These are phyloP conservation scores for Phytophthora quininea DNA, from an alignment of 352 stramenopile species.

Conservation along the genomic window DNA sequence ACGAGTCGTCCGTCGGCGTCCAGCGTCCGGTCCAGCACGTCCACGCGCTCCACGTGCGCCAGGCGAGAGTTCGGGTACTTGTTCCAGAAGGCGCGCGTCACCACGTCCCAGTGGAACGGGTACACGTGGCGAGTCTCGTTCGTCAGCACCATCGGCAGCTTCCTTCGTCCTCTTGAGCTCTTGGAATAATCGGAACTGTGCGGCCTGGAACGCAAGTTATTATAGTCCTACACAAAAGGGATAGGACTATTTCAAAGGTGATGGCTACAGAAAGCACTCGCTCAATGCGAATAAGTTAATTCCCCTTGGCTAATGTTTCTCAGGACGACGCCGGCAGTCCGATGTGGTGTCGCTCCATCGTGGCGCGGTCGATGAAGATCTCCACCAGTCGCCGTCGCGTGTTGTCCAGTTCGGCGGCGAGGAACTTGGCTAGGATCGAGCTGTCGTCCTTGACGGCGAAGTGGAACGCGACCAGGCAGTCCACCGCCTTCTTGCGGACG, in stretches of 20 bases:
- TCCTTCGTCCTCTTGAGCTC: not conserved
- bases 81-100: slow-evolving; percentile 89
- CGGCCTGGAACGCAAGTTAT: not conserved
- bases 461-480: slow-evolving; percentile 71
- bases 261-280: not conserved
- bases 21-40: slow-evolving; percentile 78
- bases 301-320: not conserved
- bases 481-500: slow-evolving; percentile 71
- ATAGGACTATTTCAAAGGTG: too few relatives aligned
- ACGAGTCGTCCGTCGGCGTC: slow-evolving; percentile 70
- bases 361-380: slow-evolving; percentile 80
- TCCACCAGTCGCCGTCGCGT: slow-evolving; percentile 65
- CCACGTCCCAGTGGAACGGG: slow-evolving; percentile 84
- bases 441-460: slow-evolving; percentile 59
- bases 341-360: slow-evolving; percentile 43
- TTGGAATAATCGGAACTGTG: not conserved
- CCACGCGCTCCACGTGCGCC: slow-evolving; percentile 80
- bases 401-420: slow-evolving; percentile 53
- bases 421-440: slow-evolving; percentile 46
- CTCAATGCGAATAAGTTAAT: not conserved
- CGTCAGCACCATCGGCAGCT: slow-evolving; percentile 68
- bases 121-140: slow-evolving; percentile 81
- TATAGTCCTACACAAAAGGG: too few relatives aligned
- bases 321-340: slow-evolving; percentile 8
- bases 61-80: slow-evolving; percentile 88